Percentiles rank a stretch among this genome's conserved stretches.
These are phyloP conservation scores for Phylloporus sp. DNA, from an alignment of 768 basidiomycete genomes.

Conservation along the genomic window DNA sequence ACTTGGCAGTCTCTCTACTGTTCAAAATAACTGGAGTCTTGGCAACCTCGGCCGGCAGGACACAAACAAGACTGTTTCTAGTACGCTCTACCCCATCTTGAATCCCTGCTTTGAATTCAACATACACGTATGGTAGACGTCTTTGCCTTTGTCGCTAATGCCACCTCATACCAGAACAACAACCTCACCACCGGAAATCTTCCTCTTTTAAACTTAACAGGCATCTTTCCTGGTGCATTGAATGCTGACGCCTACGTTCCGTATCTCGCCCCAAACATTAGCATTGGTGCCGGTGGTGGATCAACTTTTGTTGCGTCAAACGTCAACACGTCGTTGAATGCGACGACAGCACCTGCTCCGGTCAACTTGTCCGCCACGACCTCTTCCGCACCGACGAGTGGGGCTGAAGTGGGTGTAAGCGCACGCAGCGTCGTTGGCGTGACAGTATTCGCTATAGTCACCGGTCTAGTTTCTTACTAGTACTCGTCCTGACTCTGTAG, in stretches of 20 bases:
- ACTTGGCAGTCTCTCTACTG: conserved; percentile 39
- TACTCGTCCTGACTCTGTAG: too few species aligned
- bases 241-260: conserved; percentile 38
- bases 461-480: background rate
- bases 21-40: conserved; percentile 60
- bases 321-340: conserved; percentile 31
- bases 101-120: conserved; percentile 1
- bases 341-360: conserved; percentile 33
- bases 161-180: conserved; percentile 42
- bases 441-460: conserved; percentile 1
- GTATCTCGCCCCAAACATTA: conserved; percentile 36
- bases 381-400: conserved; percentile 2
- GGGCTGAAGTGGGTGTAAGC: background rate
- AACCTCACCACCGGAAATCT: conserved; percentile 27
- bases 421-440: conserved; percentile 8
- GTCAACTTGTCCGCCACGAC: conserved; percentile 39
- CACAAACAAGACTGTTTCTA: conserved; percentile 39
- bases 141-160: conserved; percentile 46
- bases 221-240: conserved; percentile 39
- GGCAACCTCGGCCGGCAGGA: conserved; percentile 54
- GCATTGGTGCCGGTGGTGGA: conserved; percentile 38
- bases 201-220: conserved; percentile 39
- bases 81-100: background rate
- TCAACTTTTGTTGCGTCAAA: conserved; percentile 32
- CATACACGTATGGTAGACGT: conserved; percentile 49